These are phyloP conservation scores for Clarkia xantiana DNA, from an alignment of 345 rosid species.

Conservation along the genomic window DNA sequence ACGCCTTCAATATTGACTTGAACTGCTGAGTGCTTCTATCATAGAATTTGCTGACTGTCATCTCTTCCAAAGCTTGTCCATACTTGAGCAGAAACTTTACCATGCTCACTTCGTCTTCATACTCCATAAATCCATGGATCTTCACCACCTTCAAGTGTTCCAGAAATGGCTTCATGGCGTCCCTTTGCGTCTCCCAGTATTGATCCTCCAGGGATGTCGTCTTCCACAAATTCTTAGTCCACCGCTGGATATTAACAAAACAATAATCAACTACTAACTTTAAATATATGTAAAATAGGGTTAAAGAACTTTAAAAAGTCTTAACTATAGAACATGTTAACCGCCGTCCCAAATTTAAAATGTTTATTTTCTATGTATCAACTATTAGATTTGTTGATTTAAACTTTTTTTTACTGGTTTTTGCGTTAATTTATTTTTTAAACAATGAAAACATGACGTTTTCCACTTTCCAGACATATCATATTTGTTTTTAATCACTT, in stretches of 20 bases:
- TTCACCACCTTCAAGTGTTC: slow-evolving; percentile 43
- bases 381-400: too few relatives aligned
- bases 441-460: too few relatives aligned
- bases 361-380: too few relatives aligned
- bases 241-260: background rate
- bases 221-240: slow-evolving; percentile 36
- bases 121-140: slow-evolving; percentile 63
- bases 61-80: slow-evolving; percentile 61
- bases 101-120: slow-evolving; percentile 57
- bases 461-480: too few relatives aligned
- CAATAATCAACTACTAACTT: too few relatives aligned
- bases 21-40: slow-evolving; percentile 32
- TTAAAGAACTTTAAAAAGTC: too few relatives aligned
- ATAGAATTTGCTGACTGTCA: slow-evolving; percentile 44
- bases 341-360: too few relatives aligned
- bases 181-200: slow-evolving; percentile 53
- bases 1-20: slow-evolving; percentile 54
- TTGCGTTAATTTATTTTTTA: too few relatives aligned
- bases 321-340: too few relatives aligned
- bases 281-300: too few relatives aligned
- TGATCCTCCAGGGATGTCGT: slow-evolving; percentile 40
- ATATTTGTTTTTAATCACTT: too few relatives aligned
- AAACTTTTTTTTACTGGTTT: too few relatives aligned
- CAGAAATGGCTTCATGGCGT: slow-evolving; percentile 37
- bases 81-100: slow-evolving; percentile 66